Conservation (phyloP, 164 flowering plant genomes). For the Magnolia sinica region DNA sequence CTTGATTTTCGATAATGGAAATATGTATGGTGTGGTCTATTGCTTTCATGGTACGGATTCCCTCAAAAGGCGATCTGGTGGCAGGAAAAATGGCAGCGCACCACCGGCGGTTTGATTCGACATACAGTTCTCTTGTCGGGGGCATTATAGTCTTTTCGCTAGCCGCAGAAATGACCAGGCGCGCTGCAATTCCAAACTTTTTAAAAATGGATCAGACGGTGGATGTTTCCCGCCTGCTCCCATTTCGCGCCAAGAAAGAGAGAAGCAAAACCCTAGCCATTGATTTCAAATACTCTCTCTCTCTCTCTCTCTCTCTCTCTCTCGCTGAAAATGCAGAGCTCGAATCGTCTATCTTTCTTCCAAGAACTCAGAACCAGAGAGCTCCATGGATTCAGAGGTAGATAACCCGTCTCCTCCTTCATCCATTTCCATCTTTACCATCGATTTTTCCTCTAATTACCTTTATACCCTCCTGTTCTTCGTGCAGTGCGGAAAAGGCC, state of each 20-base stretch:
- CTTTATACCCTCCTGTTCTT: slow-evolving; percentile 5
- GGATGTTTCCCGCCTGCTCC: slow-evolving; percentile 5
- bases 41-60: no score
- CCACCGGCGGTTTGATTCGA: no score
- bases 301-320: slow-evolving; percentile 24
- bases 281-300: neutral
- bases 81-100: no score
- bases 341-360: slow-evolving; percentile 45
- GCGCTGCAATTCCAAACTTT: neutral
- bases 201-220: neutral
- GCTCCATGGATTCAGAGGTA: slow-evolving; percentile 81
- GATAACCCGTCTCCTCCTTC: neutral
- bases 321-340: slow-evolving; percentile 2
- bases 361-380: slow-evolving; percentile 66
- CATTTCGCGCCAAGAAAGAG: slow-evolving; percentile 14
- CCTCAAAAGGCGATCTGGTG: no score
- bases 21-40: no score
- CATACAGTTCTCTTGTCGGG: no score
- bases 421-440: neutral
- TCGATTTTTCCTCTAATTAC: slow-evolving; percentile 16
- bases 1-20: no score
- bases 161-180: no score
- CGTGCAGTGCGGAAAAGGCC: slow-evolving; percentile 65
- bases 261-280: neutral
- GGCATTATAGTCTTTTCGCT: no score